A percentile compares a stretch with the other conserved stretches of the same genome.
phyloP scores from a whole-genome alignment of 225 moss, liverwort and hornwort genomes.

The Pseudisothecium myosuroides region DNA sequence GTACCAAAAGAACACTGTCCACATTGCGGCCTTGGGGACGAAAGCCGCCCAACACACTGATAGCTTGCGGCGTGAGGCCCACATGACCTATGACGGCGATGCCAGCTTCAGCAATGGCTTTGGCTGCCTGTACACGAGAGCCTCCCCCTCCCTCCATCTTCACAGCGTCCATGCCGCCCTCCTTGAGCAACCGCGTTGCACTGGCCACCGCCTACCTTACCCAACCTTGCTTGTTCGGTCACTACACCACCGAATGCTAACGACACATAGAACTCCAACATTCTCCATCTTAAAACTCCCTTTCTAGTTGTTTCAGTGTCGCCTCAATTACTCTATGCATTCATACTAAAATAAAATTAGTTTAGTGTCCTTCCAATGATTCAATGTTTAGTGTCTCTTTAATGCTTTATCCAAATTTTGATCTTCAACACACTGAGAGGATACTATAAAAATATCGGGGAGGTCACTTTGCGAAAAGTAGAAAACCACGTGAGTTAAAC shows the following conservation, averaged over 20 bases:
- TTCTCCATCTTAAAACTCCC: background rate
- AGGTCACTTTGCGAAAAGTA: too few relatives aligned
- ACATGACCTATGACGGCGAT: conserved; percentile 99
- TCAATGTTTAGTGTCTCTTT: background rate
- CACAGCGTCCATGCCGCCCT: conserved; percentile 95
- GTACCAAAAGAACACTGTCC: conserved; percentile 64
- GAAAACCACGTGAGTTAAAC: too few relatives aligned
- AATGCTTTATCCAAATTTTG: background rate
- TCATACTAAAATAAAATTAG: too few relatives aligned
- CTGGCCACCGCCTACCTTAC: conserved; percentile 83
- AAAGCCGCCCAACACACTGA: conserved; percentile 86
- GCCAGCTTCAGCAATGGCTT: conserved; percentile 85
- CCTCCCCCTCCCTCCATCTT: conserved; percentile 98
- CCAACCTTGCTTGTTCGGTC: conserved; percentile 21
- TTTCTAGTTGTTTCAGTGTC: background rate
- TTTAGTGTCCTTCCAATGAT: background rate
- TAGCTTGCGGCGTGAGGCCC: conserved; percentile 95
- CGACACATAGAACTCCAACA: background rate
- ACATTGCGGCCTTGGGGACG: conserved; percentile 80
- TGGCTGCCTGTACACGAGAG: conserved; percentile 76
- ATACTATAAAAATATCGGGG: too few relatives aligned
- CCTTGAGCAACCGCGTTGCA: conserved; percentile 82
- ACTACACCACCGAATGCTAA: background rate
- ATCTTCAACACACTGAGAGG: background rate
- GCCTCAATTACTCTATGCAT: background rate